A percentile compares a stretch with the other conserved stretches of the same genome.
phyloP scores from a whole-genome alignment of 176 grass and related monocot genomes.

The Phoenix dactylifera region DNA sequence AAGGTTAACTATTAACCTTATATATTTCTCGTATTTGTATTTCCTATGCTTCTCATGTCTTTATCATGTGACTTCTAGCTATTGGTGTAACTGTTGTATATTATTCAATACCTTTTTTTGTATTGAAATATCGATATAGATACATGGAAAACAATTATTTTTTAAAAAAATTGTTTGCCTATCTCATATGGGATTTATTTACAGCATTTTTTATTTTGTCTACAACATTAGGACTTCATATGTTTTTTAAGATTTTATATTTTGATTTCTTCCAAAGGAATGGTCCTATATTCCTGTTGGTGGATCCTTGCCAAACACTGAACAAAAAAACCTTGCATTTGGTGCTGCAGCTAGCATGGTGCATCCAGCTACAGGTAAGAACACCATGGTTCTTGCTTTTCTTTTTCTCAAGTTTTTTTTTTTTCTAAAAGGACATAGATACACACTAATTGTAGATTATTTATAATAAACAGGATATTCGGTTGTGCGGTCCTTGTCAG shows the following conservation, averaged over 20 bases:
- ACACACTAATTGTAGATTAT: neutral
- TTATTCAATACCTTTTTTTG: too few species aligned
- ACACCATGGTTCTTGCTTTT: neutral
- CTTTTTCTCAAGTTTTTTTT: neutral
- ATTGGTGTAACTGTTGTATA: too few species aligned
- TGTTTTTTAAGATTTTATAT: neutral
- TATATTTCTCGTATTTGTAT: too few species aligned
- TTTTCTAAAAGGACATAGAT: too few species aligned
- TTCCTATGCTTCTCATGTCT: too few species aligned
- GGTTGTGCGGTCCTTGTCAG: constrained; percentile 91
- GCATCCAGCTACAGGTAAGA: constrained; percentile 88
- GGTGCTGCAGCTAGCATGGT: constrained; percentile 99
- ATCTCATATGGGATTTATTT: neutral
- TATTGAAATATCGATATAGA: too few species aligned
- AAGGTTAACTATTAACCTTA: too few species aligned
- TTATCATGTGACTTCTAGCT: too few species aligned
- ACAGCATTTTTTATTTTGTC: neutral
- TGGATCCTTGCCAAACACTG: constrained; percentile 88
- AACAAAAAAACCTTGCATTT: constrained; percentile 97
- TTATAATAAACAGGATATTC: constrained; percentile 71
- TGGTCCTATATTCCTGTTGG: constrained; percentile 99
- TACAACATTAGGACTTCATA: neutral
- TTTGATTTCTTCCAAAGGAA: constrained; percentile 16
- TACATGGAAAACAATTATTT: too few species aligned
- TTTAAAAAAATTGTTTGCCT: too few species aligned